A percentile compares a stretch with the other conserved stretches of the same genome.
phyloP scores from a whole-genome alignment of 1,284 basidiomycete species.

The Moesziomyces sp. region DNA sequence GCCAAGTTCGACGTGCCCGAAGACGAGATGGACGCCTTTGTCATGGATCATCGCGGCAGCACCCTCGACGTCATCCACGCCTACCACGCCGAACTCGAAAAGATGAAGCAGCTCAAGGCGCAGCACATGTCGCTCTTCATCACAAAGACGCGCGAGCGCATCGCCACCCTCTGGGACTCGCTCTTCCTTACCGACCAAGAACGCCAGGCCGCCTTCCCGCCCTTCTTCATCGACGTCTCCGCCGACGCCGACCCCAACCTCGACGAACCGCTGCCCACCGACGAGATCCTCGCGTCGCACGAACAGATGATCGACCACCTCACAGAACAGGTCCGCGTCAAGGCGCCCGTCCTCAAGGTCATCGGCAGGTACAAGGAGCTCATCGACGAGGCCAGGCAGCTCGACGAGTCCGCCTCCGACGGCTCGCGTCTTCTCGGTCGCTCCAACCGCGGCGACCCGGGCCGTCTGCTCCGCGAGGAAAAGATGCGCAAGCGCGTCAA shows the following conservation, averaged over 20 bases:
- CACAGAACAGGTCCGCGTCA: constrained; percentile 81
- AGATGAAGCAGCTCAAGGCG: constrained; percentile 88
- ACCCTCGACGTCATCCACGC: constrained; percentile 78
- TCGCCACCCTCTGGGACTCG: constrained; percentile 83
- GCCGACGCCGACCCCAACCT: constrained; percentile 37
- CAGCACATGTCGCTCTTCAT: constrained; percentile 89
- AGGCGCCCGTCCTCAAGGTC: constrained; percentile 79
- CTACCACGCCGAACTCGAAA: constrained; percentile 88
- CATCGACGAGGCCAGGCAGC: constrained; percentile 87
- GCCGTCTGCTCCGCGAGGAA: constrained; percentile 83
- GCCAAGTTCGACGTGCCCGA: constrained; percentile 64
- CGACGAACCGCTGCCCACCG: constrained; percentile 49
- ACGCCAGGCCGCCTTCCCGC: constrained; percentile 71
- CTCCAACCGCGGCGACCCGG: constrained; percentile 73
- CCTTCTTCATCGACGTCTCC: constrained; percentile 48
- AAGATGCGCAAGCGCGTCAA: constrained; percentile 97
- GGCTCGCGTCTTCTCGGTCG: constrained; percentile 67
- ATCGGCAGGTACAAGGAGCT: constrained; percentile 91
- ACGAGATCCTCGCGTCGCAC: constrained; percentile 78
- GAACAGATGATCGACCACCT: constrained; percentile 86
- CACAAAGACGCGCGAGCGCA: constrained; percentile 81
- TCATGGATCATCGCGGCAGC: constrained; percentile 73
- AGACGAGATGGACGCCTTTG: constrained; percentile 66
- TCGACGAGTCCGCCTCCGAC: constrained; percentile 76
- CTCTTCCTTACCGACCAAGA: constrained; percentile 87